Percentiles rank a stretch among this genome's conserved stretches.
phyloP scores from a whole-genome alignment of 2,329 filamentous ascomycete genomes.

The Xylariaceae sp. region DNA sequence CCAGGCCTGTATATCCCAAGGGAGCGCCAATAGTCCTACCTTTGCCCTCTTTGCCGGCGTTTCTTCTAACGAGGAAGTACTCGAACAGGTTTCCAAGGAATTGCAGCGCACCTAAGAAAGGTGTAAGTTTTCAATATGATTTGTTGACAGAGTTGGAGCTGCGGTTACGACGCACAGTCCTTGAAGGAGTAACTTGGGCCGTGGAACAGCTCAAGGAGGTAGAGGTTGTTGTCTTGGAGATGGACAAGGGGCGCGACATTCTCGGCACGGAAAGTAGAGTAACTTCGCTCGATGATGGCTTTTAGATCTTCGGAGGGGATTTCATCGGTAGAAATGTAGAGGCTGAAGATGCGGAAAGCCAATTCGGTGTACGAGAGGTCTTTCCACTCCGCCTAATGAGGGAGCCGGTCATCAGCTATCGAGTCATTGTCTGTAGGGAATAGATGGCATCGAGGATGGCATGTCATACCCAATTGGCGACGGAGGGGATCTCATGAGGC shows the following conservation, averaged over 20 bases:
- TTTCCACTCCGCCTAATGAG: slow-evolving; percentile 59
- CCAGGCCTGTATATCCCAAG: neutral
- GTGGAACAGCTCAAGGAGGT: slow-evolving; percentile 92
- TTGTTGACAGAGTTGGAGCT: neutral
- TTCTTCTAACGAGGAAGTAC: slow-evolving; percentile 73
- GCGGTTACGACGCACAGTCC: slow-evolving; percentile 51
- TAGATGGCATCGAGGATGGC: neutral
- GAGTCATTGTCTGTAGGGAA: neutral
- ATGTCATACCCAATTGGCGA: slow-evolving; percentile 38
- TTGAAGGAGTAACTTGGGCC: slow-evolving; percentile 95
- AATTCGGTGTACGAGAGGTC: slow-evolving; percentile 75
- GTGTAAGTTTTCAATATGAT: slow-evolving; percentile 2
- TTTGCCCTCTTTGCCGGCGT: slow-evolving; percentile 59
- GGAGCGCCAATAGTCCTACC: neutral
- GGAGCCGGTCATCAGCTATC: neutral
- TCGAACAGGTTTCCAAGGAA: slow-evolving; percentile 96
- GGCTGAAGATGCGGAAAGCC: slow-evolving; percentile 76
- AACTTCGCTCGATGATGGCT: slow-evolving; percentile 76
- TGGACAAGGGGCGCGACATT: slow-evolving; percentile 75
- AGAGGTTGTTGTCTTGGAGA: slow-evolving; percentile 71
- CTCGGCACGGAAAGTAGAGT: slow-evolving; percentile 77
- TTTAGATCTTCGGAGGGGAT: slow-evolving; percentile 77
- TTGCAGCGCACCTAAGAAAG: slow-evolving; percentile 59
- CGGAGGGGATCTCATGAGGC: slow-evolving; percentile 69
- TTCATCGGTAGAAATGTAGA: slow-evolving; percentile 80